phyloP scores from a whole-genome alignment of 129 eudicot genomes.

The Smallanthus sonchifolius region DNA sequence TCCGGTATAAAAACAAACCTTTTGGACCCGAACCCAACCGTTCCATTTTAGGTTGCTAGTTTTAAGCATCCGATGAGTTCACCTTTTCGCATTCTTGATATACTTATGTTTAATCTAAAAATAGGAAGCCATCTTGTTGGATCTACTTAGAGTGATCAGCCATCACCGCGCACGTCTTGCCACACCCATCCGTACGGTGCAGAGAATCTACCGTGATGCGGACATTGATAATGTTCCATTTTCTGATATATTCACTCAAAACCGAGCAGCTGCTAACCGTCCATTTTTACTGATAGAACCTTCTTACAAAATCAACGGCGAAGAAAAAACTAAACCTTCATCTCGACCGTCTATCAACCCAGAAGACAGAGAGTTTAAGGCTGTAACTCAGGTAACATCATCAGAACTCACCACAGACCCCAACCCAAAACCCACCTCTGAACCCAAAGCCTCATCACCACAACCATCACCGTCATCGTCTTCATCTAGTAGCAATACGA shows the following conservation, averaged over 20 bases:
- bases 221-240: conserved; percentile 51
- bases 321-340: conserved; percentile 48
- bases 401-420: conserved; percentile 23
- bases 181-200: conserved; percentile 71
- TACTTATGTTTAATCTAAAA: conserved; percentile 1
- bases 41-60: background rate
- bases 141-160: conserved; percentile 76
- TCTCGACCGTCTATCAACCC: conserved; percentile 34
- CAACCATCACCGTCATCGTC: conserved; percentile 16
- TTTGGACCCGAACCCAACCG: background rate
- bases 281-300: conserved; percentile 60
- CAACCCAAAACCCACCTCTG: conserved; percentile 24
- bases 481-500: conserved; percentile 14
- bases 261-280: conserved; percentile 44
- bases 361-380: conserved; percentile 40
- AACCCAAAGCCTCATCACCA: conserved; percentile 9
- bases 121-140: conserved; percentile 74
- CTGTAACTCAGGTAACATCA: conserved; percentile 14
- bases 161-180: conserved; percentile 84
- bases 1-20: background rate
- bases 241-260: conserved; percentile 42
- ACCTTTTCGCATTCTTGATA: background rate
- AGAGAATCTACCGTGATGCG: conserved; percentile 52
- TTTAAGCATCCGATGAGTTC: background rate
- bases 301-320: conserved; percentile 45